phyloP scores from a whole-genome alignment of 2,329 filamentous ascomycete genomes.

The Fusarium oligoseptatum region DNA sequence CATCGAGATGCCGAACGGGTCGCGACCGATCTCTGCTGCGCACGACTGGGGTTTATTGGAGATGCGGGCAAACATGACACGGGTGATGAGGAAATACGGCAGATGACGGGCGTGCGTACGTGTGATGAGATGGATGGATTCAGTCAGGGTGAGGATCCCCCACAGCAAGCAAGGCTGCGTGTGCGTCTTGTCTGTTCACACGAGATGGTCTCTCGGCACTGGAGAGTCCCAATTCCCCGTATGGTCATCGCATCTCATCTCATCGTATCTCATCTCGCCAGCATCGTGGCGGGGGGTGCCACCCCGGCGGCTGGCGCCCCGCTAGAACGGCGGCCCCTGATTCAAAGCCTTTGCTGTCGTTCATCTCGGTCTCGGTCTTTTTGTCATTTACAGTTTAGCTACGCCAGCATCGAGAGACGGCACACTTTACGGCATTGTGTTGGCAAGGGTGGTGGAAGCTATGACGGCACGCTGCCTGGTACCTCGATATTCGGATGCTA shows the following conservation, averaged over 20 bases:
- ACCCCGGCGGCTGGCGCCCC: conserved; percentile 33
- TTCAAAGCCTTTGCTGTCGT: conserved; percentile 14
- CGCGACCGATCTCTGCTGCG: conserved; percentile 24
- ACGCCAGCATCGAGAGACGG: background rate
- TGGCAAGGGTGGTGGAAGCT: background rate
- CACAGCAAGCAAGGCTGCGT: background rate
- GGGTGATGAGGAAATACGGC: background rate
- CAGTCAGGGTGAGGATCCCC: background rate
- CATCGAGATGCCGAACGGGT: conserved; percentile 29
- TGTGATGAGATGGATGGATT: background rate
- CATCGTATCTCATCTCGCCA: conserved; percentile 44
- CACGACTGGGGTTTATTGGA: conserved; percentile 5
- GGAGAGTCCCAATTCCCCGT: conserved; percentile 12
- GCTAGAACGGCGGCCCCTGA: conserved; percentile 30
- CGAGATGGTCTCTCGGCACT: conserved; percentile 8
- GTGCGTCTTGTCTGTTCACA: background rate
- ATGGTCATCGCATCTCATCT: conserved; percentile 40
- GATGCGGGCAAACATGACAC: conserved; percentile 5
- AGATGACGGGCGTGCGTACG: conserved; percentile 9
- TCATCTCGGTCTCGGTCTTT: conserved; percentile 17
- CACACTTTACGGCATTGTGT: background rate
- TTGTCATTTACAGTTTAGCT: conserved; percentile 3
- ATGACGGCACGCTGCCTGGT: background rate
- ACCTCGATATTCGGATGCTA: background rate
- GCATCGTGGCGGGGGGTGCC: conserved; percentile 29